Conservation (phyloP, 2,329 filamentous ascomycete genomes). For the Colletotrichum tamarilloi region DNA sequence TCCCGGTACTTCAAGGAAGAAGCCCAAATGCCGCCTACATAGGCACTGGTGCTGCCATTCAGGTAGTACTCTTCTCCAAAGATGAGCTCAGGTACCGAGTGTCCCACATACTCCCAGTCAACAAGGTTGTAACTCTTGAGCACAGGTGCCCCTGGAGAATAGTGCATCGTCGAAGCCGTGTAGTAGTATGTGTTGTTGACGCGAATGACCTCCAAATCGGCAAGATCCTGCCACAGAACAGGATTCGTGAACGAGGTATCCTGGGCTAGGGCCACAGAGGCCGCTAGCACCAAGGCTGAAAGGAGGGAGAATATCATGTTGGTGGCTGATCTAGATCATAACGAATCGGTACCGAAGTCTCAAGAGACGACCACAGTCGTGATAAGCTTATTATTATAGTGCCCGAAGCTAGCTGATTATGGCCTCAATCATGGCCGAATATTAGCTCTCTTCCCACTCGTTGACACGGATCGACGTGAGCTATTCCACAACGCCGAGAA, state of each 20-base stretch:
- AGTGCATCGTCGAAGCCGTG: constrained; percentile 61
- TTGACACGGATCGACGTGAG: background rate
- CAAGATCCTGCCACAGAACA: constrained; percentile 61
- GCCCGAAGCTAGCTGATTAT: background rate
- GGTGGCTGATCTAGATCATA: background rate
- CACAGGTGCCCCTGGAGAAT: constrained; percentile 61
- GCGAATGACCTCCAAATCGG: constrained; percentile 62
- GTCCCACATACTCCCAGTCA: constrained; percentile 53
- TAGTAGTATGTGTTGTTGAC: constrained; percentile 53
- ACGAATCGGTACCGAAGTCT: background rate
- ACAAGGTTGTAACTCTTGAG: constrained; percentile 61
- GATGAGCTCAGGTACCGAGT: constrained; percentile 48
- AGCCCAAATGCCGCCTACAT: constrained; percentile 65
- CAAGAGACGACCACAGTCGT: background rate
- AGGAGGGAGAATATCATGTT: constrained; percentile 9
- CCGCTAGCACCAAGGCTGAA: background rate
- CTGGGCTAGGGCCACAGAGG: constrained; percentile 1
- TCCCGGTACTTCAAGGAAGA: constrained; percentile 51
- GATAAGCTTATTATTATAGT: background rate
- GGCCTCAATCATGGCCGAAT: background rate
- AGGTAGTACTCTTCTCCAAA: constrained; percentile 60
- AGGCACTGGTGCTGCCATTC: constrained; percentile 53
- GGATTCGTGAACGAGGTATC: constrained; percentile 54
- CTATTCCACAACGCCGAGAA: constrained; percentile 5
- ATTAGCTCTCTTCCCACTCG: background rate